Evolutionary conservation across 148 eudicot species (phyloP).

Genomic region (Vaccinium darrowii): DNA sequence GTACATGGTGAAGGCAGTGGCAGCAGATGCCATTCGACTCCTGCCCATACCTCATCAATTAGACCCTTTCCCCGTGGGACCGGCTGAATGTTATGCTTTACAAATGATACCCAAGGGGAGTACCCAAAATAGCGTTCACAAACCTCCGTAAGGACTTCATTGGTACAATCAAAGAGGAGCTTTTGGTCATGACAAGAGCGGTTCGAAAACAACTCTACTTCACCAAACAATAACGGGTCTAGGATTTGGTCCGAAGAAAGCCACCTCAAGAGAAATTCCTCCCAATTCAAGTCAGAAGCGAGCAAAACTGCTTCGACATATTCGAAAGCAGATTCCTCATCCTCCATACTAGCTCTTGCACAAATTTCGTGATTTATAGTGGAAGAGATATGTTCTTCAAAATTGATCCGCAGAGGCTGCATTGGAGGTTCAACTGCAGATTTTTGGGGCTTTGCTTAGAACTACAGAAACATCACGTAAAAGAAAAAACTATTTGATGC

Average conservation of each 20-base stretch:
- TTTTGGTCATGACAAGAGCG: constrained; percentile 65
- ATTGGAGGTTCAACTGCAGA: constrained; percentile 49
- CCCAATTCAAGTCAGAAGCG: constrained; percentile 79
- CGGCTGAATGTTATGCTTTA: constrained; percentile 33
- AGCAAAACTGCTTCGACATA: constrained; percentile 79
- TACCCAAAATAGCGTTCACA: constrained; percentile 56
- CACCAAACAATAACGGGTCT: constrained; percentile 71
- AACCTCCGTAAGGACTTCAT: constrained; percentile 61
- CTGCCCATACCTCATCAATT: constrained; percentile 65
- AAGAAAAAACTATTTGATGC: constrained; percentile 1
- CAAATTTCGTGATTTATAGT: constrained; percentile 23
- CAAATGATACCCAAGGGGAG: constrained; percentile 39
- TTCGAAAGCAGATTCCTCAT: constrained; percentile 66
- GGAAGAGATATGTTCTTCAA: constrained; percentile 50
- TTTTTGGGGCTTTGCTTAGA: constrained; percentile 16
- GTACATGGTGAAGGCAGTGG: constrained; percentile 38
- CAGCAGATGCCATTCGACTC: constrained; percentile 55
- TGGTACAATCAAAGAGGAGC: constrained; percentile 80
- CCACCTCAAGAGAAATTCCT: constrained; percentile 63
- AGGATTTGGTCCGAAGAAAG: constrained; percentile 59
- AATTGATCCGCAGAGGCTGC: constrained; percentile 58
- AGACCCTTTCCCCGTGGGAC: constrained; percentile 55
- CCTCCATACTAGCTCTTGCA: constrained; percentile 31
- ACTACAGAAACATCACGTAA: constrained; percentile 5
- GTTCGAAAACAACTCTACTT: constrained; percentile 75